Percentiles rank a stretch among this genome's conserved stretches.
Conservation (phyloP, 257 asterid genomes). For the Agastache rugosa region DNA sequence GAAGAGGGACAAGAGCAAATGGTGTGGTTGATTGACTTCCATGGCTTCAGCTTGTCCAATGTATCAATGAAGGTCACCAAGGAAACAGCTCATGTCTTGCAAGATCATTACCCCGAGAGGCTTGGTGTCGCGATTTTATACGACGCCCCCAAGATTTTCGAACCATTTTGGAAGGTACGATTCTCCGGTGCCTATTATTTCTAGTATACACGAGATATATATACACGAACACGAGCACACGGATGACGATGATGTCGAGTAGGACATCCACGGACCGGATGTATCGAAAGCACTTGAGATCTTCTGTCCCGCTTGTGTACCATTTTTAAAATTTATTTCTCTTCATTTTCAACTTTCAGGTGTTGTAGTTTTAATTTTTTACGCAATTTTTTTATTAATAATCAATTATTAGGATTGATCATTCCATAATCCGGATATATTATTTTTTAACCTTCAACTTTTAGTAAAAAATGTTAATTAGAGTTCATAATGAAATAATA, state of each 20-base stretch:
- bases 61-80: conserved; percentile 77
- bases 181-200: conserved; percentile 6
- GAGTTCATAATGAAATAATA: no score
- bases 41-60: conserved; percentile 70
- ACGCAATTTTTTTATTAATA: no score
- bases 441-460: no score
- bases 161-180: conserved; percentile 91
- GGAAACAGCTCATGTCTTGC: conserved; percentile 86
- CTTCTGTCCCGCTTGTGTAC: no score
- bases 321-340: no score
- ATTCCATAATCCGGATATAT: no score
- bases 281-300: no score
- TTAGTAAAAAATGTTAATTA: no score
- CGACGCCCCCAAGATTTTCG: conserved; percentile 86
- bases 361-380: no score
- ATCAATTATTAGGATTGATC: no score
- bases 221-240: neutral
- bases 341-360: no score
- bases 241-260: neutral
- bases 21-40: conserved; percentile 95
- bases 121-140: conserved; percentile 83
- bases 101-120: conserved; percentile 95
- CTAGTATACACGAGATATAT: neutral
- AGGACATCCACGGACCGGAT: no score
- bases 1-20: conserved; percentile 72